These are phyloP conservation scores for Rhytidhysteron rufulum DNA, from an alignment of 2,329 filamentous ascomycete genomes.

Conservation along the genomic window DNA sequence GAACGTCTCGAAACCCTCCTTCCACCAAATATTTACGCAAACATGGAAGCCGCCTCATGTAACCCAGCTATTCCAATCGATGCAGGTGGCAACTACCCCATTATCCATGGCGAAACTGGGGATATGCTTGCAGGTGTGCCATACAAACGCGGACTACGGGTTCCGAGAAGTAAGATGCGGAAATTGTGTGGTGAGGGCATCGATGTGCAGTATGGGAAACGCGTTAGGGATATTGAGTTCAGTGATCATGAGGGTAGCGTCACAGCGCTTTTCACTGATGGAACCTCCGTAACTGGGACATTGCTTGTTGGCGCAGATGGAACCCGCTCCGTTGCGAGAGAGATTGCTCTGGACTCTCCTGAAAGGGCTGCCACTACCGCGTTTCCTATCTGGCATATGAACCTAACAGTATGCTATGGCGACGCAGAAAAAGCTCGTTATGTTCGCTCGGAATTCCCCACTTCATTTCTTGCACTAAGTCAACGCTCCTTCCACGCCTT, in stretches of 20 bases:
- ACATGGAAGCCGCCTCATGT: conserved; percentile 22
- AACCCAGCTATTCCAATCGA: conserved; percentile 22
- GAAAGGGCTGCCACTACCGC: conserved; percentile 11
- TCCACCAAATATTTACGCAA: conserved; percentile 18
- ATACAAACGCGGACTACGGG: conserved; percentile 22
- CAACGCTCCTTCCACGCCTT: conserved; percentile 16
- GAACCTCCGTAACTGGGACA: conserved; percentile 19
- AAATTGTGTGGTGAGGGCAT: conserved; percentile 17
- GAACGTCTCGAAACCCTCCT: conserved; percentile 17
- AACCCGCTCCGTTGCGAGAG: conserved; percentile 24
- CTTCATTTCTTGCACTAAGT: background rate
- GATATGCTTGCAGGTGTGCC: conserved; percentile 20
- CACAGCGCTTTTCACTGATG: conserved; percentile 31
- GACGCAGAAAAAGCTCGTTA: conserved; percentile 9
- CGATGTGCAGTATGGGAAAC: conserved; percentile 29
- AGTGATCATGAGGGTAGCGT: conserved; percentile 15
- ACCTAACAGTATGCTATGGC: conserved; percentile 6
- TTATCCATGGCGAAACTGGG: conserved; percentile 23
- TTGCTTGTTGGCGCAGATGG: conserved; percentile 35
- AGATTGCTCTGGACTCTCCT: conserved; percentile 26
- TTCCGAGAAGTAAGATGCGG: conserved; percentile 27
- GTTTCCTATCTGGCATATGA: conserved; percentile 7
- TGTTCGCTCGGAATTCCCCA: conserved; percentile 13
- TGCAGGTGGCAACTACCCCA: conserved; percentile 17
- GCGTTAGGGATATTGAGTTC: conserved; percentile 20